Percentiles rank a stretch among this genome's conserved stretches.
phyloP scores from a whole-genome alignment of 2,329 filamentous ascomycete genomes.

The Colletotrichum noveboracense region DNA sequence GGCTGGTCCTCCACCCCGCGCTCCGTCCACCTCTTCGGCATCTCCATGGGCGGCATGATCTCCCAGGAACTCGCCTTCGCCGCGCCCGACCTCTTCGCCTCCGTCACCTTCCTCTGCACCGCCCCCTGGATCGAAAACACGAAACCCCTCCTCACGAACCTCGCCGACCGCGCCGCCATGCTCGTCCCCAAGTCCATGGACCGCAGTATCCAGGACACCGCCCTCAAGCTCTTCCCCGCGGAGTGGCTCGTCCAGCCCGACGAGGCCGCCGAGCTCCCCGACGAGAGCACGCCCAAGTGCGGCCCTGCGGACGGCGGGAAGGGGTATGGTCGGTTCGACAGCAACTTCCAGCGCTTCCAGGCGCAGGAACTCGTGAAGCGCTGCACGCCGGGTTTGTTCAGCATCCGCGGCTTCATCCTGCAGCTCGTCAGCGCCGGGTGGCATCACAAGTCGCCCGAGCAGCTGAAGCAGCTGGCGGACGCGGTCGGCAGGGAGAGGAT shows the following conservation, averaged over 20 bases:
- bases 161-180: constrained; percentile 60
- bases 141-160: constrained; percentile 66
- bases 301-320: constrained; percentile 31
- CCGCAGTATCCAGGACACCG: constrained; percentile 67
- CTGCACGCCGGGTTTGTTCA: constrained; percentile 63
- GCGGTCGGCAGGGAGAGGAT: constrained; percentile 76
- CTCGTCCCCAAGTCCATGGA: constrained; percentile 75
- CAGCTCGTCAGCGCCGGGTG: constrained; percentile 81
- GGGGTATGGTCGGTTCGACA: constrained; percentile 64
- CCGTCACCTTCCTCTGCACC: constrained; percentile 66
- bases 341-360: constrained; percentile 82
- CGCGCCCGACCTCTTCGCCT: constrained; percentile 57
- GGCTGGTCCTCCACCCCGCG: constrained; percentile 62
- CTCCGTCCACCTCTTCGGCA: constrained; percentile 72
- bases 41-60: constrained; percentile 93
- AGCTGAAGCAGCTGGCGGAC: constrained; percentile 71
- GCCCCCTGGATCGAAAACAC: constrained; percentile 67
- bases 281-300: constrained; percentile 45
- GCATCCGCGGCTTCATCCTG: constrained; percentile 71
- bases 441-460: constrained; percentile 74
- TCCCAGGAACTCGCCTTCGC: constrained; percentile 75
- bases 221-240: constrained; percentile 68
- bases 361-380: constrained; percentile 81
- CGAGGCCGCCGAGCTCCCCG: constrained; percentile 52
- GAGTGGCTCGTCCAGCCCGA: constrained; percentile 70